These are phyloP conservation scores for Xylaria sp. DNA, from an alignment of 2,329 filamentous ascomycete genomes.

Conservation along the genomic window DNA sequence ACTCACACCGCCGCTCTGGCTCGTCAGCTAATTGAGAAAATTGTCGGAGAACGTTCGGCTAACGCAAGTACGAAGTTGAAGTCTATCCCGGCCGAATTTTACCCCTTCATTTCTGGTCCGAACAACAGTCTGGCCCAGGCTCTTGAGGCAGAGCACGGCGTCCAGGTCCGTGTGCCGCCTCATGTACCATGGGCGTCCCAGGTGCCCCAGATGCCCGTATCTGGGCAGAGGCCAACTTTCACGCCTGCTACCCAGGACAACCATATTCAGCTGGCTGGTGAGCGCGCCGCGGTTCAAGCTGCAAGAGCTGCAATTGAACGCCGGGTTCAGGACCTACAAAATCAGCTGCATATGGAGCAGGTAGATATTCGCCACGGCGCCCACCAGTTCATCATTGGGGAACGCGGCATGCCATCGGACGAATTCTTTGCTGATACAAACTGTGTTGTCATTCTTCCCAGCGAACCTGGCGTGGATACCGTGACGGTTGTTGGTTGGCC, in stretches of 20 bases:
- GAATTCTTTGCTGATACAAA: constrained; percentile 92
- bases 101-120: constrained; percentile 90
- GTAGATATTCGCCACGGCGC: constrained; percentile 84
- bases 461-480: constrained; percentile 80
- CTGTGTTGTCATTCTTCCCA: constrained; percentile 85
- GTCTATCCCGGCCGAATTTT: constrained; percentile 89
- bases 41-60: constrained; percentile 85
- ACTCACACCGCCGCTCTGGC: constrained; percentile 87
- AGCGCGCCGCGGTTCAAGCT: constrained; percentile 83
- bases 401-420: constrained; percentile 80
- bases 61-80: constrained; percentile 84
- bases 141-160: constrained; percentile 77
- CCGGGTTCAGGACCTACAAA: constrained; percentile 78
- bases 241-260: constrained; percentile 75
- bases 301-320: constrained; percentile 84
- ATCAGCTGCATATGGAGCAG: constrained; percentile 80
- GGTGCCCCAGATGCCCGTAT: constrained; percentile 69
- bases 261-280: constrained; percentile 87
- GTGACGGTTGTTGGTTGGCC: constrained; percentile 86
- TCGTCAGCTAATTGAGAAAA: constrained; percentile 83
- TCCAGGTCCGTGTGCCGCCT: constrained; percentile 84
- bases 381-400: constrained; percentile 94
- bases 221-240: constrained; percentile 76
- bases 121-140: constrained; percentile 74
- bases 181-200: constrained; percentile 81